Conservation (phyloP, 2,329 filamentous ascomycete species). For the Ophioceras dolichostomum region DNA sequence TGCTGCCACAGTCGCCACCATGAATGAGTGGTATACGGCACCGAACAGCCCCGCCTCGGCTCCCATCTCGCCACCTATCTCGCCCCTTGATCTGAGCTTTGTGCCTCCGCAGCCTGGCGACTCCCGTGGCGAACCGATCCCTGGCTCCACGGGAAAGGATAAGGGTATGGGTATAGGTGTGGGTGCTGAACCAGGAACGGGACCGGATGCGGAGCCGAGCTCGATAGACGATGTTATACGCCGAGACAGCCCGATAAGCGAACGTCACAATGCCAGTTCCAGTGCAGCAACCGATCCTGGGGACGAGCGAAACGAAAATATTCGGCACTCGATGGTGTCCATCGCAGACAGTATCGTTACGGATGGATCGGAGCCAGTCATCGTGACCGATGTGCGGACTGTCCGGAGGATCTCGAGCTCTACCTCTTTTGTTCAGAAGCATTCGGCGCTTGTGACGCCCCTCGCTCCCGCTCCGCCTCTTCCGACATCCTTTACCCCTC, state of each 20-base stretch:
- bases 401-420: background rate
- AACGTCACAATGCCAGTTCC: no score
- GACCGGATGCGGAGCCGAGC: no score
- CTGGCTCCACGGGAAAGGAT: background rate
- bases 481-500: no score
- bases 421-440: background rate
- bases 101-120: no score
- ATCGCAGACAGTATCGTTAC: constrained; percentile 20
- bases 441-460: no score
- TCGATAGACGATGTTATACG: background rate
- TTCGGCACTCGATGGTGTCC: background rate
- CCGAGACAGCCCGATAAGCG: background rate
- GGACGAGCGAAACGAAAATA: background rate
- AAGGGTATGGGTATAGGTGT: no score
- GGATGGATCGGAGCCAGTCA: constrained; percentile 17
- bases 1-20: background rate
- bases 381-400: constrained; percentile 6
- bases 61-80: background rate
- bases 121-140: no score
- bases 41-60: constrained; percentile 1
- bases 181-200: background rate
- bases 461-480: no score
- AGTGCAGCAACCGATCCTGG: no score
- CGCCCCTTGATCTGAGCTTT: no score
- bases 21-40: background rate